Base-by-base conservation (phyloP, 148 eudicot genomes). In the Vaccinium myrtillus region DNA sequence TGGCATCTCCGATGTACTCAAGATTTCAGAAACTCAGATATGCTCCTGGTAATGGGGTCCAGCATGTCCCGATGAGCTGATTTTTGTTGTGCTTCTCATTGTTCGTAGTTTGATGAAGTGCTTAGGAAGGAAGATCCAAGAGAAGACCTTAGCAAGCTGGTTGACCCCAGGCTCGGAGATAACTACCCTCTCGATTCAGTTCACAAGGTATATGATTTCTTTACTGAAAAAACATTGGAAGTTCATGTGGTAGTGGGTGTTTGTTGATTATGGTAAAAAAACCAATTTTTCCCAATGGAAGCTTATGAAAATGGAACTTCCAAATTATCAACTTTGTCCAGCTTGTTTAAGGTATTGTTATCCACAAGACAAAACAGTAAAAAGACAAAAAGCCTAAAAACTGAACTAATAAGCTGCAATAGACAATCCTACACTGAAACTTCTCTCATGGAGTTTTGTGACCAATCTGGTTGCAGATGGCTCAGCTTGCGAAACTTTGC, bases 111-210 rank as follows among this genome's bases (percentile, higher is more conserved):
- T 86, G 94, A 90, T 27, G 92, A 90, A 69, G 95, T 75, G 81
- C 85, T 91, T 6, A 83, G 78, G 77, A 80, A 79, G 82, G 88
- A 91, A 8, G 92, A 93, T 78, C 86, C 91, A 30, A 88, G 43
- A 58, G 93, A 92, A 51, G 85, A 81, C 75, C 90, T 95, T 16
- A 25, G 85, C 75, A 90, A 89, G 77, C 89, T 95, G 77, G 82
- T 93, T 74, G 98, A 95, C 77, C 96, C 95, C 39, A 87, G 91
- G 83, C 92, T 95, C 16, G 96, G 93, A 53, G 92, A 92, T 76
- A 82, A 82, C 80, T 93, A 92, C 85, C 91, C 93, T 8, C 83
- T 88, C 21, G 93, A 90, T 36, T 87, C 89, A 27, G 82, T 91
- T 54, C 83, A 59, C 43, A 88, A 88, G 91, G 91, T 91, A 56